Evolutionary conservation across 108 stramenopile species (phyloP).

Genomic region (Epithemia pelagica): DNA sequence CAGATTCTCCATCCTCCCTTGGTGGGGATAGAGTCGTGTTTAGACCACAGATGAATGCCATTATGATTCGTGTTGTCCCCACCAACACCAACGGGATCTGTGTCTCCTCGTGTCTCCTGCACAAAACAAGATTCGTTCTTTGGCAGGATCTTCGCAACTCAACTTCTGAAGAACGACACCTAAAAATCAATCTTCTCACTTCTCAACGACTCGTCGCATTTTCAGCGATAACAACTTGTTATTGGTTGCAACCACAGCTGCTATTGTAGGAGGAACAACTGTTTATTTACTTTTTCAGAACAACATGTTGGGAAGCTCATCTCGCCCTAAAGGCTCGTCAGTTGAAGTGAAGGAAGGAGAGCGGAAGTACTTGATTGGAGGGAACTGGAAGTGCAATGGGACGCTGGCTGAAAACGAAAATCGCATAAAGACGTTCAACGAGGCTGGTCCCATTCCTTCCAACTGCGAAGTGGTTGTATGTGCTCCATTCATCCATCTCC

Average conservation of each 20-base stretch:
- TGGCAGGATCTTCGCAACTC: too few relatives aligned
- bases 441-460: constrained; percentile 75
- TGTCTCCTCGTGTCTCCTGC: too few relatives aligned
- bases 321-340: constrained; percentile 44
- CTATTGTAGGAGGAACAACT: background rate
- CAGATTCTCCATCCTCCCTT: too few relatives aligned
- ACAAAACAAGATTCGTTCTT: too few relatives aligned
- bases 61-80: too few relatives aligned
- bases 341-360: constrained; percentile 36
- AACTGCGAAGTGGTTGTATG: constrained; percentile 82
- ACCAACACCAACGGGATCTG: too few relatives aligned
- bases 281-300: background rate
- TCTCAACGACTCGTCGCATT: too few relatives aligned
- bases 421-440: constrained; percentile 79
- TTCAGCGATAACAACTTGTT: background rate
- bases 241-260: background rate
- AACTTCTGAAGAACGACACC: too few relatives aligned
- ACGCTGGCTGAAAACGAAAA: constrained; percentile 60
- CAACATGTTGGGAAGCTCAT: background rate
- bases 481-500: constrained; percentile 73
- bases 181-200: too few relatives aligned
- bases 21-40: too few relatives aligned
- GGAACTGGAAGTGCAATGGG: constrained; percentile 95
- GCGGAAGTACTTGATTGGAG: constrained; percentile 84
- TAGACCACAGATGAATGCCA: too few relatives aligned